Evolutionary conservation across 1,284 basidiomycete species (phyloP).

Genomic region (Microbotryum lychnidis-dioicae): DNA sequence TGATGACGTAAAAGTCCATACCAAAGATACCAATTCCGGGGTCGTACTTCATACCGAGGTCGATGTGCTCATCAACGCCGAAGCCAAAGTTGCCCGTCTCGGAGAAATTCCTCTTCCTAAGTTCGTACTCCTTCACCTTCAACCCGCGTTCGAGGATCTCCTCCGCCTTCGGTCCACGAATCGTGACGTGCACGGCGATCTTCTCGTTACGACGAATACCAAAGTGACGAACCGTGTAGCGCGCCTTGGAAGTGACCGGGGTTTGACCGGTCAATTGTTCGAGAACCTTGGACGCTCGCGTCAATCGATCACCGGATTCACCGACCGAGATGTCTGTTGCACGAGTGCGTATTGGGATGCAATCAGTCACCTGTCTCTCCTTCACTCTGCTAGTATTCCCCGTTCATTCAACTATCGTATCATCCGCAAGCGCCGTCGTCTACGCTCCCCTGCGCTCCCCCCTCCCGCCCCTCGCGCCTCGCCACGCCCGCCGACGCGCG

Average conservation of each 20-base stretch:
- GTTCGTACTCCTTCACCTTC: conserved; percentile 99
- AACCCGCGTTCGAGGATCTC: conserved; percentile 98
- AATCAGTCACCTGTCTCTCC: too few relatives aligned
- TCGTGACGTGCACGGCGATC: conserved; percentile 98
- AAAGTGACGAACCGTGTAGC: conserved; percentile 98
- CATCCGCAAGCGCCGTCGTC: too few relatives aligned
- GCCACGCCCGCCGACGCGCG: background rate
- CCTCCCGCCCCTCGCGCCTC: too few relatives aligned
- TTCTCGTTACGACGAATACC: conserved; percentile 99
- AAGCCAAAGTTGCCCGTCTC: conserved; percentile 98
- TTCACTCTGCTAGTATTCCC: conserved; percentile 1
- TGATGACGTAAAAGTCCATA: conserved; percentile 63
- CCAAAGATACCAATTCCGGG: conserved; percentile 66
- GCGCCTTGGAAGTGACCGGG: conserved; percentile 97
- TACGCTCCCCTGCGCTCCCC: too few relatives aligned
- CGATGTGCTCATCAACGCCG: conserved; percentile 95
- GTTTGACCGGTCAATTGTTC: conserved; percentile 99
- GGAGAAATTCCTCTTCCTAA: conserved; percentile 82
- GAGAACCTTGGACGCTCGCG: conserved; percentile 97
- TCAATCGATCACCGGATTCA: conserved; percentile 98
- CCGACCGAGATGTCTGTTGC: conserved; percentile 92
- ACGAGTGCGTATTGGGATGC: background rate
- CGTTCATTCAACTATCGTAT: background rate
- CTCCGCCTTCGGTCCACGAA: conserved; percentile 98
- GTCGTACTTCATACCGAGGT: conserved; percentile 96